These are phyloP conservation scores for Fusarium sp. DNA, from an alignment of 2,329 filamentous ascomycete genomes.

Conservation along the genomic window DNA sequence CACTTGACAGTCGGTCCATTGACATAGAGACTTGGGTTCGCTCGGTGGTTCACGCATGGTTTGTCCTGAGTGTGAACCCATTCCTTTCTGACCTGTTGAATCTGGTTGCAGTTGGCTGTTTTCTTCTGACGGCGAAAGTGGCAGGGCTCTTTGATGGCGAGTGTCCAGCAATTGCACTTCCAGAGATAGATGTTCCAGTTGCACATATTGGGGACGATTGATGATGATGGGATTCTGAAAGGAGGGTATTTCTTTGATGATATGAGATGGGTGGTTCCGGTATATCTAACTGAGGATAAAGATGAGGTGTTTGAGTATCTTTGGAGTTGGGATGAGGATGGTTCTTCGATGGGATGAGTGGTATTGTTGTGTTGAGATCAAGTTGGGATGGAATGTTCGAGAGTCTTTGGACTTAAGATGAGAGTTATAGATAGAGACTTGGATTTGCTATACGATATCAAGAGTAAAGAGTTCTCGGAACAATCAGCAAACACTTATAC, in stretches of 20 bases:
- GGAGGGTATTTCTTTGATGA: too few relatives aligned
- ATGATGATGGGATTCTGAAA: neutral
- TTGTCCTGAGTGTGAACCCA: conserved; percentile 27
- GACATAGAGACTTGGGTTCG: neutral
- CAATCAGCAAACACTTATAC: neutral
- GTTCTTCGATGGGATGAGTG: neutral
- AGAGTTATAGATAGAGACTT: neutral
- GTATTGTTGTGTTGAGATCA: neutral
- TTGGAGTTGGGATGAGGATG: neutral
- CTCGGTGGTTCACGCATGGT: conserved; percentile 9
- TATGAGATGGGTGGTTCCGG: neutral
- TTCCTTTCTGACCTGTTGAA: conserved; percentile 27
- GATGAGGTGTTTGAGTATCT: neutral
- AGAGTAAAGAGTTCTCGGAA: neutral
- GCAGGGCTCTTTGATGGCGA: conserved; percentile 27
- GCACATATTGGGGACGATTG: conserved; percentile 13
- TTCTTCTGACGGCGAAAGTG: conserved; percentile 21
- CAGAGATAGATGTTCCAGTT: conserved; percentile 34
- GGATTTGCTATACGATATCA: neutral
- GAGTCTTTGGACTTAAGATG: neutral
- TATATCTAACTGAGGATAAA: too few relatives aligned
- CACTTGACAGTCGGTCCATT: conserved; percentile 6
- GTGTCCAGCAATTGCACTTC: conserved; percentile 19
- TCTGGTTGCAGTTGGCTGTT: conserved; percentile 18
- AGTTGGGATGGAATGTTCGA: neutral